Evolutionary conservation across 352 stramenopile genomes (phyloP), one percentile per base, ranked within the genome.

Genomic region (Pythium dissimile): DNA sequence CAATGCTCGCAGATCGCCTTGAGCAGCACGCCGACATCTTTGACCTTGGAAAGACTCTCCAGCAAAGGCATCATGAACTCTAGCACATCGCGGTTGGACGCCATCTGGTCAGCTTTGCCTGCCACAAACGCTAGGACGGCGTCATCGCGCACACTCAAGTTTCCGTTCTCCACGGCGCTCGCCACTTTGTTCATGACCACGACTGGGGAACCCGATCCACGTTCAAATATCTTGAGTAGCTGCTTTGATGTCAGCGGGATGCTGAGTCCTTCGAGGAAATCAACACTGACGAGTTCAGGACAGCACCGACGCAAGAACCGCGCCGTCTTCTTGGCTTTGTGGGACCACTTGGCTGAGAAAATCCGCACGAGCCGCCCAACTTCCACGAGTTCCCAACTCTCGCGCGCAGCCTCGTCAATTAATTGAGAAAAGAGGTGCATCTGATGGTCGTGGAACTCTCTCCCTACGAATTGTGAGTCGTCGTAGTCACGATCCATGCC

Each of bases 261-360:
- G 59, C 71, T 71, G 24, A 94, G 67, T 5, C 85, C 85, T 67
- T 94, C 85, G 5, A 94, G 56, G 41, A 94, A 94, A n/a, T 94
- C 85, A 11, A 89, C 80, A 43, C 73, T 90, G 37, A 95, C 85
- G 10, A 95, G 74, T 55, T 95, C 85, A 5, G 85, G 78, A 32
- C 83, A 95, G 23, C 66, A 77, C 12, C 66, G 62, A 0, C 58
- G 60, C 23, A 95, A 42, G 49, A 95, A 95, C 7, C 50, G 60
- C 6, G 77, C 72, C 3, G 85, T 94, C 30, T 76, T 82, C 35
- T 74, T 69, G 39, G 61, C 67, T 18, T 86, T 73, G 23, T 80
- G 71, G 12, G 24, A 16, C 79, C 84, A 94, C 30, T 73, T 66
- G 0, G 72, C 63, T 15, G 81, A 71, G 70, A 94, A 93, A n/a